Percentiles rank a stretch among this genome's conserved stretches.
Evolutionary conservation across 148 eudicot species (phyloP).

Genomic region (Chenopodium suecicum): DNA sequence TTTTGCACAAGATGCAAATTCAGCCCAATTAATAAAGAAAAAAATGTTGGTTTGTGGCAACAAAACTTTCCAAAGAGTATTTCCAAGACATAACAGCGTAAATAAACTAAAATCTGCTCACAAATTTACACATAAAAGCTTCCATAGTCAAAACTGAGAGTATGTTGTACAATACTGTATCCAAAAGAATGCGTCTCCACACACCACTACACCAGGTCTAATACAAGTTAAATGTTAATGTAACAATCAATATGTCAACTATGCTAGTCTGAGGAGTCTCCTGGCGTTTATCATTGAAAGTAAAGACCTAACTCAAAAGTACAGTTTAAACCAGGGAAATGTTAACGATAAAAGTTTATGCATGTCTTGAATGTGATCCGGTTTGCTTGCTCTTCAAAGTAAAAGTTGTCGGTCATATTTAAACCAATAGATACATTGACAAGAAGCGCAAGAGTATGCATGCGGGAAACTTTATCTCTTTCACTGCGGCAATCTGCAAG

Average conservation of each 20-base stretch:
- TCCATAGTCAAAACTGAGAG: background rate
- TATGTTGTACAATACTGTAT: background rate
- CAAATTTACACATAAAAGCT: no score
- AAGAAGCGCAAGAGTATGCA: background rate
- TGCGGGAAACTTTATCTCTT: background rate
- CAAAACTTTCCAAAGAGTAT: no score
- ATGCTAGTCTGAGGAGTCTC: no score
- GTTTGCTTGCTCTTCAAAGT: background rate
- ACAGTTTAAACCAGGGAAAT: background rate
- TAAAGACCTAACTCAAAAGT: background rate
- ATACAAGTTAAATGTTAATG: background rate
- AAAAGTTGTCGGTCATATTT: background rate
- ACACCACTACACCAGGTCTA: background rate
- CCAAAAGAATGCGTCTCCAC: background rate
- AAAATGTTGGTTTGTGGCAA: no score
- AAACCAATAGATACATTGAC: background rate
- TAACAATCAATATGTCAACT: background rate
- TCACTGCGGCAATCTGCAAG: constrained; percentile 10
- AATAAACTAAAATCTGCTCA: no score
- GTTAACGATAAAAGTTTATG: background rate
- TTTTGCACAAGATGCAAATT: no score
- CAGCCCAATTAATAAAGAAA: no score
- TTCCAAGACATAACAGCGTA: no score
- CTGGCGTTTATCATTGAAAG: background rate
- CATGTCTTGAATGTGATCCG: background rate